Conservation (phyloP, 176 grass and related monocot species). For the Triticum urartu region DNA sequence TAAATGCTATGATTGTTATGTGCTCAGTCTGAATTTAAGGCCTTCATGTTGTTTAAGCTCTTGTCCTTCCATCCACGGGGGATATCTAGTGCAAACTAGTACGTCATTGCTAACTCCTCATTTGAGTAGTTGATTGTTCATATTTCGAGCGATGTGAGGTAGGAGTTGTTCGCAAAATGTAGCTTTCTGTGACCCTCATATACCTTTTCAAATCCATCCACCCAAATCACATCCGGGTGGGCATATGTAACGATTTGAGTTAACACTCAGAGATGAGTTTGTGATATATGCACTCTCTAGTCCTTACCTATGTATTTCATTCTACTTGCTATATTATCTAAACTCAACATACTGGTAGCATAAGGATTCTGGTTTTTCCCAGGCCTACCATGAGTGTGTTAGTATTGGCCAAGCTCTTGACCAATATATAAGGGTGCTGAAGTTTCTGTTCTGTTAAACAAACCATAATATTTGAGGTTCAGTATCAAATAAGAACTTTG, state of each 20-base stretch:
- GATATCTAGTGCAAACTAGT: neutral
- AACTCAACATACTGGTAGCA: neutral
- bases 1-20: neutral
- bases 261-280: neutral
- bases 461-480: neutral
- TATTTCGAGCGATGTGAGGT: neutral
- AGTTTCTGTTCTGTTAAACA: neutral
- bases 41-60: neutral
- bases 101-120: neutral
- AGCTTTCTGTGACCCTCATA: neutral
- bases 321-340: neutral
- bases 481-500: neutral
- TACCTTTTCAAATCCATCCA: neutral
- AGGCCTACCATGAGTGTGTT: neutral
- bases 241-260: neutral
- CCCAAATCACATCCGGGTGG: neutral
- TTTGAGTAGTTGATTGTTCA: neutral
- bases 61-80: neutral
- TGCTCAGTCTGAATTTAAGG: neutral
- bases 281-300: neutral
- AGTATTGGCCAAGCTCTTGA: neutral
- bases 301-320: neutral
- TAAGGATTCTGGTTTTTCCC: neutral
- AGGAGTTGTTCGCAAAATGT: neutral
- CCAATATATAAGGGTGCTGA: neutral